Conservation (phyloP, 2,329 filamentous ascomycete genomes). For the Exserohilum rostratum region DNA sequence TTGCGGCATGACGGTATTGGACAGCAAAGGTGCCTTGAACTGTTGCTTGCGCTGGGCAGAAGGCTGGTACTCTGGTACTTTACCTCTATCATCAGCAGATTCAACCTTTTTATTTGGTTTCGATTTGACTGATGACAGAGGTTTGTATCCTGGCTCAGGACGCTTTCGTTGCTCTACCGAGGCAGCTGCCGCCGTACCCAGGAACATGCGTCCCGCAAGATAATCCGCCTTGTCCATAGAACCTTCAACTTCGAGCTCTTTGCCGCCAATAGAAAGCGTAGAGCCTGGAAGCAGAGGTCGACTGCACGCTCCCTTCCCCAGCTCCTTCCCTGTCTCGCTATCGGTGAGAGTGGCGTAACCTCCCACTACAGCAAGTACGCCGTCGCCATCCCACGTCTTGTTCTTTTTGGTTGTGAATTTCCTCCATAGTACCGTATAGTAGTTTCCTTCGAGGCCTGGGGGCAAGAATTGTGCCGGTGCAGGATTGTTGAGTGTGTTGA, state of each 20-base stretch:
- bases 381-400: slow-evolving; percentile 79
- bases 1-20: slow-evolving; percentile 58
- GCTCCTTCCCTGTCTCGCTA: slow-evolving; percentile 63
- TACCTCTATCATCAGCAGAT: slow-evolving; percentile 38
- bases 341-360: slow-evolving; percentile 68
- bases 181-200: slow-evolving; percentile 35
- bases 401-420: slow-evolving; percentile 75
- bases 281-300: slow-evolving; percentile 65
- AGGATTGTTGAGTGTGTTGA: slow-evolving; percentile 32
- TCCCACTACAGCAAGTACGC: slow-evolving; percentile 63
- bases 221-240: slow-evolving; percentile 66
- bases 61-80: slow-evolving; percentile 47
- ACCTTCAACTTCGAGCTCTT: slow-evolving; percentile 71
- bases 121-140: slow-evolving; percentile 12
- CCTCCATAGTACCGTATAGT: slow-evolving; percentile 60
- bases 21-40: slow-evolving; percentile 68
- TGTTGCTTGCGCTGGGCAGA: slow-evolving; percentile 51
- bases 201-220: slow-evolving; percentile 56
- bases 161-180: slow-evolving; percentile 26
- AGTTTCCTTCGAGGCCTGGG: slow-evolving; percentile 41
- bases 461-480: slow-evolving; percentile 23
- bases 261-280: slow-evolving; percentile 67
- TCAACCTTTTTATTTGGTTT: slow-evolving; percentile 21
- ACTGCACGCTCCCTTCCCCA: slow-evolving; percentile 64
- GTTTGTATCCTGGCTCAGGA: slow-evolving; percentile 23